phyloP scores from a whole-genome alignment of 2,329 filamentous ascomycete species.

The Calonectria ilicicola region DNA sequence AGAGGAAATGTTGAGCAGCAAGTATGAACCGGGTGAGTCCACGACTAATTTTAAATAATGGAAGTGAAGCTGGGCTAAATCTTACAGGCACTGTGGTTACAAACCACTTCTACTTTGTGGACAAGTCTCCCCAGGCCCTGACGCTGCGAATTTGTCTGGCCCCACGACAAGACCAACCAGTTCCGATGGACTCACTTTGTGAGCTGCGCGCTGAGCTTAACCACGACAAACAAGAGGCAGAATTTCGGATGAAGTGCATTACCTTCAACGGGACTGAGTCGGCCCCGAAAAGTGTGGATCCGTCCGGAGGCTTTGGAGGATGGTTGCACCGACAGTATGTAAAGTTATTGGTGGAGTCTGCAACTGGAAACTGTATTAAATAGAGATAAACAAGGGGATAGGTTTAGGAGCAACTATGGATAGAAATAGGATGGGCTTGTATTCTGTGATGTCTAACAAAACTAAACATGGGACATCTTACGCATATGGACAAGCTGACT shows the following conservation, averaged over 20 bases:
- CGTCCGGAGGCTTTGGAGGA: constrained; percentile 29
- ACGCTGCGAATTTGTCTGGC: constrained; percentile 30
- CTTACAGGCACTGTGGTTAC: constrained; percentile 35
- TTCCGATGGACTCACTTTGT: constrained; percentile 26
- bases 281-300: constrained; percentile 27
- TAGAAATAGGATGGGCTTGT: background rate
- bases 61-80: background rate
- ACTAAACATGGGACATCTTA: too few relatives aligned
- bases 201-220: constrained; percentile 28
- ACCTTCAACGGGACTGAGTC: constrained; percentile 30
- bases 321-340: constrained; percentile 35
- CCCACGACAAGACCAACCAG: constrained; percentile 19
- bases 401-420: background rate
- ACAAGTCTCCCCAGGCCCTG: constrained; percentile 29
- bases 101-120: constrained; percentile 30
- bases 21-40: constrained; percentile 33
- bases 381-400: background rate
- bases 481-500: too few relatives aligned
- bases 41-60: too few relatives aligned
- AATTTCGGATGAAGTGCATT: constrained; percentile 21
- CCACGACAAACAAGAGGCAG: background rate
- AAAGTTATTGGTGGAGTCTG: constrained; percentile 31
- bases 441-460: too few relatives aligned
- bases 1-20: constrained; percentile 24
- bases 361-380: constrained; percentile 31